These are phyloP conservation scores for Tulasnella sp. DNA, from an alignment of 768 basidiomycete species.

Conservation along the genomic window DNA sequence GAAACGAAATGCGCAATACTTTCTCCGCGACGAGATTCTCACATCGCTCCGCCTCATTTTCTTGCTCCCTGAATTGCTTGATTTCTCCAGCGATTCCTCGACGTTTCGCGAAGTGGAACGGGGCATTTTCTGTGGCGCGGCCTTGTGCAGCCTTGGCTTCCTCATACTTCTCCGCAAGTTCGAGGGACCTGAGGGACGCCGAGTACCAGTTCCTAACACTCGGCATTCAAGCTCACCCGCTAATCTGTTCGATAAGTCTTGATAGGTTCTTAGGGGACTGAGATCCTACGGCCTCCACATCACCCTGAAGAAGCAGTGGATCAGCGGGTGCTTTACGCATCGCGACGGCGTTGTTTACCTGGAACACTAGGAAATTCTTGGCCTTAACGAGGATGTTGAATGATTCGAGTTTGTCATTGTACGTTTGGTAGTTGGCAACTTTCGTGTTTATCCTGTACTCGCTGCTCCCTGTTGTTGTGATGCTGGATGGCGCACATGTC, in stretches of 20 bases:
- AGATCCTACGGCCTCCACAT: constrained; percentile 96
- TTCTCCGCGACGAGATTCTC: constrained; percentile 73
- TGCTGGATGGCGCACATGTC: constrained; percentile 53
- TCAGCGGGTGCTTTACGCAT: background rate
- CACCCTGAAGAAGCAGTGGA: constrained; percentile 53
- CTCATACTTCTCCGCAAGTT: constrained; percentile 87
- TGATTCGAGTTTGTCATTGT: constrained; percentile 81
- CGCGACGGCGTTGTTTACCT: constrained; percentile 44
- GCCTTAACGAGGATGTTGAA: constrained; percentile 99
- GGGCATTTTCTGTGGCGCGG: constrained; percentile 90
- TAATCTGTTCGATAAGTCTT: constrained; percentile 92
- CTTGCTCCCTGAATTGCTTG: constrained; percentile 97
- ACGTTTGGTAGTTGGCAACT: constrained; percentile 81
- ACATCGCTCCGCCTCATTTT: constrained; percentile 87
- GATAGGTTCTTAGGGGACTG: constrained; percentile 91
- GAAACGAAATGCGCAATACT: constrained; percentile 46
- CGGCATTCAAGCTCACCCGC: constrained; percentile 53
- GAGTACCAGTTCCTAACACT: background rate
- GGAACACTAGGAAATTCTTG: constrained; percentile 99
- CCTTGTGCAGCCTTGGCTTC: constrained; percentile 85
- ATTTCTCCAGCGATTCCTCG: constrained; percentile 93
- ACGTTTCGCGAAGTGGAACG: constrained; percentile 92
- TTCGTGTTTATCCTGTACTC: constrained; percentile 87
- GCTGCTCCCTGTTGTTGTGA: constrained; percentile 82
- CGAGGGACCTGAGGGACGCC: constrained; percentile 59